phyloP scores from a whole-genome alignment of 495 filamentous ascomycete genomes.

The Podospora didyma region DNA sequence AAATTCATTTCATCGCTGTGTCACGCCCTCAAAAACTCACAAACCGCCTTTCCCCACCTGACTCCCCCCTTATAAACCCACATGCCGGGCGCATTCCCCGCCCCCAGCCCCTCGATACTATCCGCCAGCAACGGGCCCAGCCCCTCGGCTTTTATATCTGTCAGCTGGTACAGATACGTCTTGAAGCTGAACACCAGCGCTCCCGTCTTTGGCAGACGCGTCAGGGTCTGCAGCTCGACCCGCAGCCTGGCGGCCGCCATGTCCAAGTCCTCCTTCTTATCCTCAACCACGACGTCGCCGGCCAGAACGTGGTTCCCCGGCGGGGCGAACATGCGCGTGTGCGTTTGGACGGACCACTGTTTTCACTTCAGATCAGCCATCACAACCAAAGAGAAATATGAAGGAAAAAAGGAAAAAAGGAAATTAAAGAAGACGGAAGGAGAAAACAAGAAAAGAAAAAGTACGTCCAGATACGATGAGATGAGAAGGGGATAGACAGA shows the following conservation, averaged over 20 bases:
- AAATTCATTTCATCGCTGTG: not conserved
- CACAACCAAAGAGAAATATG: no score
- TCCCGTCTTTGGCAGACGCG: constrained; percentile 60
- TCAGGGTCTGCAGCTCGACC: constrained; percentile 74
- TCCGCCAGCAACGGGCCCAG: constrained; percentile 58
- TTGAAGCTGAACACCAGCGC: constrained; percentile 76
- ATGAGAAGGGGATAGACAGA: no score
- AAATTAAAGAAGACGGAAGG: no score
- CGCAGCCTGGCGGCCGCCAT: constrained; percentile 53
- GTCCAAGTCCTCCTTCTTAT: constrained; percentile 47
- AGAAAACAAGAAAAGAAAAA: no score
- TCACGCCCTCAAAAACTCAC: constrained; percentile 51
- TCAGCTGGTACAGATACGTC: constrained; percentile 70
- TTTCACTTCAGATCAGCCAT: no score
- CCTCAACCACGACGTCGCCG: constrained; percentile 38
- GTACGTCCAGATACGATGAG: no score
- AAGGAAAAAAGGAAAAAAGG: not conserved
- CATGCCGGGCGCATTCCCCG: constrained; percentile 65
- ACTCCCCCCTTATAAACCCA: constrained; percentile 63
- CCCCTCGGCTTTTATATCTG: constrained; percentile 66
- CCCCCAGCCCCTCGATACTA: constrained; percentile 69
- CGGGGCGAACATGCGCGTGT: constrained; percentile 51
- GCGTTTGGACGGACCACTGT: constrained; percentile 62
- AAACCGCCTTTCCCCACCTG: constrained; percentile 63
- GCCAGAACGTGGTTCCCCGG: constrained; percentile 47